Percentiles rank a stretch among this genome's conserved stretches.
Evolutionary conservation across 2,329 filamentous ascomycete species (phyloP).

Genomic region (Orbilia javanica): DNA sequence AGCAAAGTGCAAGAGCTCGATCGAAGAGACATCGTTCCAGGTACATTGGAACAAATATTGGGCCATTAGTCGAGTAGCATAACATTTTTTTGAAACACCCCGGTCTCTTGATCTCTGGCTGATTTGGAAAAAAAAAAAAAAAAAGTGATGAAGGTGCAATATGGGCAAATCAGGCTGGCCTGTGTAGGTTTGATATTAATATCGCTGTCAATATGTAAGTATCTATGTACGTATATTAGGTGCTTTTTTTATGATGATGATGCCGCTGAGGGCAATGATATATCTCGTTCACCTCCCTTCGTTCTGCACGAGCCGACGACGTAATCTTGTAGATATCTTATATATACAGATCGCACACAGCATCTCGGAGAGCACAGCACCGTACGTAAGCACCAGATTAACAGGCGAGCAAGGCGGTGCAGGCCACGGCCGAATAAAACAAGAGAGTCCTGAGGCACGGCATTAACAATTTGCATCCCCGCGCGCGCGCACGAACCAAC

Average conservation of each 20-base stretch:
- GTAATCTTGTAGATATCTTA: not conserved
- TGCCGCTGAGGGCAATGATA: constrained; percentile 1
- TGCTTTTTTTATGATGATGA: not conserved
- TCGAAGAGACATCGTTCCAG: constrained; percentile 21
- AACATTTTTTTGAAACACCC: not conserved
- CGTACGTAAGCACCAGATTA: not conserved
- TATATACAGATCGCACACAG: not conserved
- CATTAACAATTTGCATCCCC: constrained; percentile 12
- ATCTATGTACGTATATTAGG: constrained; percentile 11
- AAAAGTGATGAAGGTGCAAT: not conserved
- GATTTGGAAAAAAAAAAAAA: not conserved
- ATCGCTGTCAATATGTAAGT: constrained; percentile 9
- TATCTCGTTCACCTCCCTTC: constrained; percentile 6
- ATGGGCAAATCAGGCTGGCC: constrained; percentile 5
- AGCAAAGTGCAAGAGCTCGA: constrained; percentile 19
- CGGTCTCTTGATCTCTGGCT: too few species aligned
- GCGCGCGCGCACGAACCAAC: constrained; percentile 42
- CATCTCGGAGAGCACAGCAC: too few species aligned
- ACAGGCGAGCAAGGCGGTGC: constrained; percentile 8
- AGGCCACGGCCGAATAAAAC: constrained; percentile 17
- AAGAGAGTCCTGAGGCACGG: not conserved
- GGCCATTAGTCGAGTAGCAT: constrained; percentile 15
- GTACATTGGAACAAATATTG: constrained; percentile 17
- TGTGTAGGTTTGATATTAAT: not conserved
- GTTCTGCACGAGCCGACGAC: constrained; percentile 3